These are phyloP conservation scores for Priceomyces melissophilus DNA, from an alignment of 805 yeast genomes.

Conservation along the genomic window DNA sequence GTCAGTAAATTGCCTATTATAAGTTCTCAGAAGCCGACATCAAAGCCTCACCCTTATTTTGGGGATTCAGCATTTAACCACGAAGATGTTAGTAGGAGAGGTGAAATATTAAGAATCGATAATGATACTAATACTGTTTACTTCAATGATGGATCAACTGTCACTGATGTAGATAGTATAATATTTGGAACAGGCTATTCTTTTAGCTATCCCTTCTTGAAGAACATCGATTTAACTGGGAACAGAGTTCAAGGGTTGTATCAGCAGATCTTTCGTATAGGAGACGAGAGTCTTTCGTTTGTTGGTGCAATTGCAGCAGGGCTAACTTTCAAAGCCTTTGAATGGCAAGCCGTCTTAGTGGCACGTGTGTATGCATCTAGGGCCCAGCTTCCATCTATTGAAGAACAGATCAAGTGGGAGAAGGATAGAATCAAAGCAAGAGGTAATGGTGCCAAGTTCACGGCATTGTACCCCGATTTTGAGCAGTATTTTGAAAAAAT, in stretches of 20 bases:
- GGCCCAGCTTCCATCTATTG: conserved; percentile 22
- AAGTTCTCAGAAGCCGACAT: conserved; percentile 6
- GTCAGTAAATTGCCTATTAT: conserved; percentile 14
- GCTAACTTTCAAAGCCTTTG: conserved; percentile 37
- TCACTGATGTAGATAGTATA: conserved; percentile 15
- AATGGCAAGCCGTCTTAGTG: conserved; percentile 37
- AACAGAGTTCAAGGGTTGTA: conserved; percentile 27
- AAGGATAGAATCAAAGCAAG: conserved; percentile 18
- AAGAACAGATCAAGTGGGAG: conserved; percentile 29
- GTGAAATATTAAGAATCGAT: conserved; percentile 11
- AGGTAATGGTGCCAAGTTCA: conserved; percentile 21
- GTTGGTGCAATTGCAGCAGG: conserved; percentile 39
- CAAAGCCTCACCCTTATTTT: conserved; percentile 7
- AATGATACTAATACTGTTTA: conserved; percentile 11
- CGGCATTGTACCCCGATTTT: conserved; percentile 16
- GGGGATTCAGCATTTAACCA: conserved; percentile 11
- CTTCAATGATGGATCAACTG: conserved; percentile 16
- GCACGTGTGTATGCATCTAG: conserved; percentile 31
- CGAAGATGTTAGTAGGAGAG: conserved; percentile 7
- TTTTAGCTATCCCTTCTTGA: conserved; percentile 20
- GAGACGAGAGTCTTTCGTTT: conserved; percentile 30
- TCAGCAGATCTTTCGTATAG: conserved; percentile 29
- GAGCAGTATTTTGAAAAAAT: conserved; percentile 20
- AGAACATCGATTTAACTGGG: conserved; percentile 16
- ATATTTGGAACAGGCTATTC: conserved; percentile 24